Conservation (phyloP, 2,329 filamentous ascomycete species). For the Trichoderma endophyticum region DNA sequence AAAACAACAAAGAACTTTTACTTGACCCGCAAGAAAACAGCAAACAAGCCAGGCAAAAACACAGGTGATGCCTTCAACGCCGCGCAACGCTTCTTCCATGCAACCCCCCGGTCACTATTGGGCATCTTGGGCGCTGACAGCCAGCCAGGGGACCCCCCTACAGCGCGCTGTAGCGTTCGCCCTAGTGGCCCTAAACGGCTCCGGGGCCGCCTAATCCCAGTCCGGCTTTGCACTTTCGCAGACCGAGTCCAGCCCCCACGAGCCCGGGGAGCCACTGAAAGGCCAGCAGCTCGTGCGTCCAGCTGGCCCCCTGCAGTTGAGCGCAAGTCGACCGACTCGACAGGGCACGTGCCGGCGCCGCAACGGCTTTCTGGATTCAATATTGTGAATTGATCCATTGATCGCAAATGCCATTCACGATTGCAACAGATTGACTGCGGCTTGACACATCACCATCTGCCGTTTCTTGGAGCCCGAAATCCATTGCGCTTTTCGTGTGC, state of each 20-base stretch:
- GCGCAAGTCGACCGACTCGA: not conserved
- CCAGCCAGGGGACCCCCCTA: not conserved
- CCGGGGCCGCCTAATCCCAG: slow-evolving; percentile 16
- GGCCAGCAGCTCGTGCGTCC: not conserved
- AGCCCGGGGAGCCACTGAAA: not conserved
- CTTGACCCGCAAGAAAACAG: not conserved
- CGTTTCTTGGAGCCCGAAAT: not conserved
- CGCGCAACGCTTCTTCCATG: not conserved
- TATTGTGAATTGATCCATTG: not conserved
- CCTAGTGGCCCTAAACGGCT: slow-evolving; percentile 12
- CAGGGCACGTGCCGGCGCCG: slow-evolving; percentile 13
- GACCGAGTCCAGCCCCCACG: slow-evolving; percentile 19
- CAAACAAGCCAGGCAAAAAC: not conserved
- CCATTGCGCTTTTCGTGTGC: not conserved
- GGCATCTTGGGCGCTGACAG: slow-evolving; percentile 11
- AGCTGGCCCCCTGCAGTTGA: slow-evolving; percentile 1
- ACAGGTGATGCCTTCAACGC: not conserved
- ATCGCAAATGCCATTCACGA: not conserved
- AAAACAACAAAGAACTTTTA: not conserved
- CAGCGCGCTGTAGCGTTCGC: slow-evolving; percentile 15
- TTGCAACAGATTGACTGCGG: not conserved
- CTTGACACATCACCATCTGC: not conserved
- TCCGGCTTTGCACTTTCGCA: slow-evolving; percentile 16
- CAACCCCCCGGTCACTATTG: slow-evolving; percentile 5
- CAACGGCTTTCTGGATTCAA: not conserved